These are phyloP conservation scores for Aristolochia californica DNA, from an alignment of 164 flowering plant genomes.

Conservation along the genomic window DNA sequence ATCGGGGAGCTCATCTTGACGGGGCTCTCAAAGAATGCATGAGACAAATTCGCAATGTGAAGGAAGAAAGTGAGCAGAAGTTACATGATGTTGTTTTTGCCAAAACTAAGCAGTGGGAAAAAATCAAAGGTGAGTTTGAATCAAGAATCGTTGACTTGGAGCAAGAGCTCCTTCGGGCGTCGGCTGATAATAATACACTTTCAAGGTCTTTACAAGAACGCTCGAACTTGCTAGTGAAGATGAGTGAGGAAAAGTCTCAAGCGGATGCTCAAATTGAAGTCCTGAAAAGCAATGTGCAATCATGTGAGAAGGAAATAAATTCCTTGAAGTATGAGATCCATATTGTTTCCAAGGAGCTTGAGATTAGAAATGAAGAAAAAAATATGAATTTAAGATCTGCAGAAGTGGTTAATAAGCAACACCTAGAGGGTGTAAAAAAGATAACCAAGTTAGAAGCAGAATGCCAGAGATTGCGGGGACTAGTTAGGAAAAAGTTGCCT, in stretches of 20 bases:
- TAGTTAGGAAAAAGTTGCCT: conserved; percentile 92
- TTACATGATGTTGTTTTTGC: conserved; percentile 55
- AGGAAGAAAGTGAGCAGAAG: conserved; percentile 87
- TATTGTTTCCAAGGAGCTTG: conserved; percentile 71
- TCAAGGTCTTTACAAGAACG: conserved; percentile 91
- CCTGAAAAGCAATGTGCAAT: conserved; percentile 57
- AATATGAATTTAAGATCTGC: conserved; percentile 88
- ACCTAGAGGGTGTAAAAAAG: conserved; percentile 84
- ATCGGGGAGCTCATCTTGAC: conserved; percentile 82
- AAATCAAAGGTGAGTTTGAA: conserved; percentile 61
- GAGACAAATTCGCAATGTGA: conserved; percentile 81
- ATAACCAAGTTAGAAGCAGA: conserved; percentile 91
- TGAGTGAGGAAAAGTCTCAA: conserved; percentile 78
- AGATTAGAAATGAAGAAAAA: conserved; percentile 94
- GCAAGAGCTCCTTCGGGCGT: conserved; percentile 61
- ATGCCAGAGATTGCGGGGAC: conserved; percentile 91
- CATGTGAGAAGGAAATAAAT: conserved; percentile 78
- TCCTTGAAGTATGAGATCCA: conserved; percentile 88
- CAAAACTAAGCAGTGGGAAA: conserved; percentile 73
- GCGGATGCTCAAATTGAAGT: conserved; percentile 82
- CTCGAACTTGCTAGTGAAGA: conserved; percentile 59
- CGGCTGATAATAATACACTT: conserved; percentile 73
- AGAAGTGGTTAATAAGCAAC: conserved; percentile 83
- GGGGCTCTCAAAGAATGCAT: conserved; percentile 98
- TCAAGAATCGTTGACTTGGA: conserved; percentile 50